A percentile compares a stretch with the other conserved stretches of the same genome.
phyloP scores from a whole-genome alignment of 2,329 filamentous ascomycete species.

The Hypoxylon sp. region DNA sequence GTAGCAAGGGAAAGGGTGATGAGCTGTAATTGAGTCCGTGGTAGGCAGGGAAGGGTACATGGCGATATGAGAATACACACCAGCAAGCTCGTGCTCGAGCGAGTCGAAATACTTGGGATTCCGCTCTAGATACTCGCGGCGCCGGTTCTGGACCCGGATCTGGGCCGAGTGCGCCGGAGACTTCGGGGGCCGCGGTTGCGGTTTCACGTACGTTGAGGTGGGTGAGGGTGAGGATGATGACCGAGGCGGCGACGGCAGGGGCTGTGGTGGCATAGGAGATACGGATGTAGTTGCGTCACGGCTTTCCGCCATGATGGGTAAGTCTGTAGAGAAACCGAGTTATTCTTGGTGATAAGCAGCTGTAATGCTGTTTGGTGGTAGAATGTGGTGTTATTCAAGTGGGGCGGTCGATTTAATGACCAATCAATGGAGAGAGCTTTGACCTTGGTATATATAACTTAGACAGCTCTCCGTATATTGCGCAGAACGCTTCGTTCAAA shows the following conservation, averaged over 20 bases:
- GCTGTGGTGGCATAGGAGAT: conserved; percentile 31
- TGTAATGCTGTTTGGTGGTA: neutral
- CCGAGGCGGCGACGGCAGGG: conserved; percentile 32
- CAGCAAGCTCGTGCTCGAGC: conserved; percentile 66
- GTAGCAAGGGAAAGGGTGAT: too few relatives aligned
- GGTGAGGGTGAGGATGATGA: conserved; percentile 26
- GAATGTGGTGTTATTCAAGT: neutral
- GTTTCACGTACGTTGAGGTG: conserved; percentile 50
- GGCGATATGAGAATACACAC: conserved; percentile 51
- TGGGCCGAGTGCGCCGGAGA: conserved; percentile 57
- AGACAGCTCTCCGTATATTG: too few relatives aligned
- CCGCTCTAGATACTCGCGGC: conserved; percentile 78
- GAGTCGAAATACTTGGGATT: conserved; percentile 77
- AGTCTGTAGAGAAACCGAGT: neutral
- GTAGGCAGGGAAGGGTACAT: neutral
- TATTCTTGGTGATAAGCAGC: neutral
- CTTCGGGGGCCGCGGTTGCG: conserved; percentile 58
- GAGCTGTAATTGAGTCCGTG: neutral
- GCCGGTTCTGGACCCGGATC: conserved; percentile 77
- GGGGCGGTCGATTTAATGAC: neutral
- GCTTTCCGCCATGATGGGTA: conserved; percentile 15
- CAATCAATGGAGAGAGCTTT: too few relatives aligned
- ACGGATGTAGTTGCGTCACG: neutral
- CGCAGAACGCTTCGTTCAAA: too few relatives aligned
- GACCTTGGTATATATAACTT: too few relatives aligned